phyloP scores from a whole-genome alignment of 2,329 filamentous ascomycete genomes.

The Fusarium sp. region DNA sequence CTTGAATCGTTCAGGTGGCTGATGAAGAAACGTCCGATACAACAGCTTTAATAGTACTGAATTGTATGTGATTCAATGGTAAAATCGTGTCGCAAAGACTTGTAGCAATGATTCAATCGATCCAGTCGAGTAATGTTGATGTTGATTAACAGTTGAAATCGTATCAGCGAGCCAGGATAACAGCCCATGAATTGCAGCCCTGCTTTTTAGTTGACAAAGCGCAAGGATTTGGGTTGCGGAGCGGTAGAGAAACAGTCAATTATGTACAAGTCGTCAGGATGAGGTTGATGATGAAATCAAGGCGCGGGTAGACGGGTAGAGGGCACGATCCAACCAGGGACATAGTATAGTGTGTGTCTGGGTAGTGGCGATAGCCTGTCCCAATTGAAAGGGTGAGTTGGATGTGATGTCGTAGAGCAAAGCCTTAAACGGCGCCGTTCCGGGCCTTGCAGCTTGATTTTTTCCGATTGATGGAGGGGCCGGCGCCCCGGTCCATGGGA shows the following conservation, averaged over 20 bases:
- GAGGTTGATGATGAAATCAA: background rate
- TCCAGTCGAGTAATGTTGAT: conserved; percentile 3
- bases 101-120: conserved; percentile 1
- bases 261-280: background rate
- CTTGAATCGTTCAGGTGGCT: background rate
- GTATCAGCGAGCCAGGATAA: conserved; percentile 17
- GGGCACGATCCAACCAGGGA: background rate
- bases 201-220: conserved; percentile 18
- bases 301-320: background rate
- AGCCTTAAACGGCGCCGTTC: conserved; percentile 22
- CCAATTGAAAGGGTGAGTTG: conserved; percentile 17
- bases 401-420: conserved; percentile 24
- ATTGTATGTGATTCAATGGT: background rate
- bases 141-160: conserved; percentile 16
- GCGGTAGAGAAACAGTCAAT: background rate
- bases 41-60: background rate
- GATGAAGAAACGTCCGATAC: background rate
- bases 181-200: conserved; percentile 17
- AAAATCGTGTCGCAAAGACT: background rate
- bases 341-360: background rate
- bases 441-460: conserved; percentile 21
- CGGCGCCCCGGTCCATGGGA: conserved; percentile 26
- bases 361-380: conserved; percentile 25
- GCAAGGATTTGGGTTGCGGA: conserved; percentile 8
- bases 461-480: conserved; percentile 35